Conservation (phyloP, 371 early-diverging fungal genomes). For the Zychaea mexicana region DNA sequence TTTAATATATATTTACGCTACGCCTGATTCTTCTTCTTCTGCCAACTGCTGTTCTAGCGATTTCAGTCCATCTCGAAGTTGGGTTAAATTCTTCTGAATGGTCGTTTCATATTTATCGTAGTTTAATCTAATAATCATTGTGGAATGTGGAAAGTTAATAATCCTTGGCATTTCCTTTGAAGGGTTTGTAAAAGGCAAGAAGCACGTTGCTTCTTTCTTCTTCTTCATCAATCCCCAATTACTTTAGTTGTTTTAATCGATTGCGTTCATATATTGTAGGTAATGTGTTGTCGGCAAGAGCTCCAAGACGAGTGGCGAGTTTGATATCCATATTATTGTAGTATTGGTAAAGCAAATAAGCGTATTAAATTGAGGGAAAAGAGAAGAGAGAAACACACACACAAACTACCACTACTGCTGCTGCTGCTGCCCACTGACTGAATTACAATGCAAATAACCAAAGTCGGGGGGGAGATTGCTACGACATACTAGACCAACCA, state of each 20-base stretch:
- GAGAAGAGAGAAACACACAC: background rate
- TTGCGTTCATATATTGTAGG: conserved; percentile 65
- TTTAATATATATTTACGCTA: conserved; percentile 38
- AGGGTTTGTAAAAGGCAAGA: too few relatives aligned
- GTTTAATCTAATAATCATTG: conserved; percentile 58
- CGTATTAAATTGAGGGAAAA: background rate
- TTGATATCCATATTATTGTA: conserved; percentile 51
- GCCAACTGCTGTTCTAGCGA: conserved; percentile 64
- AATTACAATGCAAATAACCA: too few relatives aligned
- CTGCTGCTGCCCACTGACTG: too few relatives aligned
- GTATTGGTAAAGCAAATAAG: background rate
- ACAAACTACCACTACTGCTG: background rate
- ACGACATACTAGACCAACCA: too few relatives aligned
- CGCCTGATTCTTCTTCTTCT: conserved; percentile 59
- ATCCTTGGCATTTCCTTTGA: background rate
- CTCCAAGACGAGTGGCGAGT: conserved; percentile 54
- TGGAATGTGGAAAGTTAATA: too few relatives aligned
- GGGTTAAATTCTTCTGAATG: conserved; percentile 58
- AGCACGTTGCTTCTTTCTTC: too few relatives aligned
- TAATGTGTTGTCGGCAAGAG: conserved; percentile 66
- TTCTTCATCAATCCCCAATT: background rate
- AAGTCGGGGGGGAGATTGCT: too few relatives aligned
- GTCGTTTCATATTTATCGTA: conserved; percentile 60
- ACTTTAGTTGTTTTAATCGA: conserved; percentile 56
- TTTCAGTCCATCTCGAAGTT: conserved; percentile 57